Conservation (phyloP, 192 early-diverging fungal genomes). For the Linderina pennispora region DNA sequence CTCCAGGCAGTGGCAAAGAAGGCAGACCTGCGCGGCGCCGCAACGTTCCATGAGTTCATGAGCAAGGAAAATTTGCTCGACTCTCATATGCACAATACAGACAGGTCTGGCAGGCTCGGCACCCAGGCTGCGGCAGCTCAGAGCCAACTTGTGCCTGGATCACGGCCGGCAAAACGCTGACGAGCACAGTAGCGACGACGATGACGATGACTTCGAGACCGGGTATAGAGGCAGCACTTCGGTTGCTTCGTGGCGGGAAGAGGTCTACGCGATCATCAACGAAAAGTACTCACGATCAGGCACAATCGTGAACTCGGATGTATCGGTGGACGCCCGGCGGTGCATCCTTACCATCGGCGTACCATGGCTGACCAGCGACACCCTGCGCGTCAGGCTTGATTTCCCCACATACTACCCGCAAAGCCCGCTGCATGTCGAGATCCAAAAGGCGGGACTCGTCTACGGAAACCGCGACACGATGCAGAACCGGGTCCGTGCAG, state of each 20-base stretch:
- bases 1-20: constrained; percentile 11
- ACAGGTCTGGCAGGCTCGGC: too few relatives aligned
- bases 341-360: constrained; percentile 16
- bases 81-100: too few relatives aligned
- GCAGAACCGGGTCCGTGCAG: background rate
- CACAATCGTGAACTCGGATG: constrained; percentile 4
- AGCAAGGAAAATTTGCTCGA: constrained; percentile 8
- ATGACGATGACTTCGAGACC: constrained; percentile 18
- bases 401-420: constrained; percentile 28
- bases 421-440: constrained; percentile 1
- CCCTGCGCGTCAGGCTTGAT: constrained; percentile 4
- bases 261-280: constrained; percentile 4
- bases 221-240: background rate
- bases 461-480: background rate
- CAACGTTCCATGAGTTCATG: constrained; percentile 17
- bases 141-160: constrained; percentile 1
- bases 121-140: too few relatives aligned
- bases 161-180: constrained; percentile 8
- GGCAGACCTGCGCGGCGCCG: constrained; percentile 1
- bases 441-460: constrained; percentile 6
- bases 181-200: constrained; percentile 42
- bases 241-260: constrained; percentile 2
- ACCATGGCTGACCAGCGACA: constrained; percentile 32
- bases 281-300: constrained; percentile 11
- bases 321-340: constrained; percentile 1